Evolutionary conservation across 148 eudicot genomes (phyloP).

Genomic region (Camellia lanceoleosa): DNA sequence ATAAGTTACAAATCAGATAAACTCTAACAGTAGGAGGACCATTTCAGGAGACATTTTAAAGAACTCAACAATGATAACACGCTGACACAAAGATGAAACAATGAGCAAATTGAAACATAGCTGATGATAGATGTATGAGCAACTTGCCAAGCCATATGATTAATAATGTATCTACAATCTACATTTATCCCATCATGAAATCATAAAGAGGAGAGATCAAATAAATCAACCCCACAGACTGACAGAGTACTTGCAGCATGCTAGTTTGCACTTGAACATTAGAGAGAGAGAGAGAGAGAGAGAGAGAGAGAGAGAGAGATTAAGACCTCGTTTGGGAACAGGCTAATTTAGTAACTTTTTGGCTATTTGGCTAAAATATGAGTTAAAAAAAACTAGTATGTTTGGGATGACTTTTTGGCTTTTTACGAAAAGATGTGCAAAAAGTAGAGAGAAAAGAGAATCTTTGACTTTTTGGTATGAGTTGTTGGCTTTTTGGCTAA

Average conservation of each 20-base stretch:
- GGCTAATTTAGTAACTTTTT: no score
- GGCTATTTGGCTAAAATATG: no score
- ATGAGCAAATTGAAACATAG: background rate
- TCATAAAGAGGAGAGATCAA: background rate
- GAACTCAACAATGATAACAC: background rate
- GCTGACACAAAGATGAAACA: background rate
- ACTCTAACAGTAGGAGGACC: background rate
- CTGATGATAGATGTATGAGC: background rate
- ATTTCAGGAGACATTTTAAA: background rate
- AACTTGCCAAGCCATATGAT: background rate
- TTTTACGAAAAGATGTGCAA: no score
- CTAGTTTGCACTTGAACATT: background rate
- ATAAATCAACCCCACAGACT: background rate
- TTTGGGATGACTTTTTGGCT: no score
- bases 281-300: background rate
- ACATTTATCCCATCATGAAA: background rate
- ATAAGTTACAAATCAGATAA: constrained; percentile 2
- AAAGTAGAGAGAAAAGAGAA: no score
- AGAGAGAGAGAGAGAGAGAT: background rate
- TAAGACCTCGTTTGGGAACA: no score
- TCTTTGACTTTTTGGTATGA: no score
- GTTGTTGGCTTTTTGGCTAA: no score
- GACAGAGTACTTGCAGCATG: background rate
- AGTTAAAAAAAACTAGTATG: no score
- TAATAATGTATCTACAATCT: background rate